Evolutionary conservation across 176 grass and related monocot genomes (phyloP), one percentile per base, ranked within the genome.

Genomic region (Pontederia paniculata): DNA sequence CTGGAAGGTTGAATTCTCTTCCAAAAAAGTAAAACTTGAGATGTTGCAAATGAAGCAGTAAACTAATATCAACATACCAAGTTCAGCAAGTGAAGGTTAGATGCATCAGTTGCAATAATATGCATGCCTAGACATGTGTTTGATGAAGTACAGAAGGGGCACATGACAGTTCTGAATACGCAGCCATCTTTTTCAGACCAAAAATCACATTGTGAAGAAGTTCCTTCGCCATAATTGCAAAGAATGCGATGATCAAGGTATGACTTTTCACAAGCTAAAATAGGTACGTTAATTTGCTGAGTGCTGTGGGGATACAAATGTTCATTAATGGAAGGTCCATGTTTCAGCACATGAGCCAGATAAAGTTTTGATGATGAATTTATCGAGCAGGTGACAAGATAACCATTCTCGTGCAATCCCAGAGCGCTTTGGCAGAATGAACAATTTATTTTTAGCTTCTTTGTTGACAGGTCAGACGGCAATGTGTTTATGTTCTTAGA

Each of bases 181-280:
- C 86, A 90, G 42, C 91, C 85, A 84, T 97, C 86, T 64, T 79
- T 76, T 71, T 78, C 77, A 18, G 77, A 97, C 91, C 91, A 97
- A 47, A 90, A 23, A 62, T 51, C 75, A 50, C 66, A 45, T 50
- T 74, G 17, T 56, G 44, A 50, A 66, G 58, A 51, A 23, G 23
- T 57, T 63, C 65, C 74, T 14, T 37, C 59, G 48, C 52, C 66
- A 22, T 59, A 54, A 28, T 70, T 76, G 3, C 37, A 20, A 71
- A 97, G 55, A 41, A 97, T 42, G 52, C 61, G 50, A 60, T 73
- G 59, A 28, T 84, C 66, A 58, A 97, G 61, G 23, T 67, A 81
- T 13, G 85, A 84, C 58, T 54, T 60, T 70, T 87, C 69, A 20
- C 86, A 97, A 17, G 58, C 31, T 22, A 97, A 20, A 57, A 78